These are phyloP conservation scores for Mucor irregularis DNA, from an alignment of 371 early-diverging fungal species.

Conservation along the genomic window DNA sequence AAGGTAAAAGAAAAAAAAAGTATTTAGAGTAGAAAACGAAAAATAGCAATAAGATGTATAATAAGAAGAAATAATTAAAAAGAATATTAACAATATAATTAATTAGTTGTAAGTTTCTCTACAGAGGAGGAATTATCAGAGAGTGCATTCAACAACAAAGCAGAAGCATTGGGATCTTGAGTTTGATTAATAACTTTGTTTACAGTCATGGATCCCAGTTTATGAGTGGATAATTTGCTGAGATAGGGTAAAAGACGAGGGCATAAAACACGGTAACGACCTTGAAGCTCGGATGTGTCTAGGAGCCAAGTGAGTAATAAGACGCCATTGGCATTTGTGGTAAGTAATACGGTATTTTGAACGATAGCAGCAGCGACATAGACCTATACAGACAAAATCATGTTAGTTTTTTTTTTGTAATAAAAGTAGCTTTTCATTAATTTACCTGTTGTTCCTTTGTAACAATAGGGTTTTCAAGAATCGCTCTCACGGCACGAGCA, in stretches of 20 bases:
- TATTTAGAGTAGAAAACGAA: no score
- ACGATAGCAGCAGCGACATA: slow-evolving; percentile 82
- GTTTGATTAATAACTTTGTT: slow-evolving; percentile 87
- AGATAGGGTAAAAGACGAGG: slow-evolving; percentile 81
- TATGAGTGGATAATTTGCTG: slow-evolving; percentile 78
- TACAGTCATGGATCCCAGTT: slow-evolving; percentile 79
- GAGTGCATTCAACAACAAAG: slow-evolving; percentile 22
- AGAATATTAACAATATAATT: no score
- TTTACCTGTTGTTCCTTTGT: slow-evolving; percentile 37
- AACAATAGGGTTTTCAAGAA: slow-evolving; percentile 70
- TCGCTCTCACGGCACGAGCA: slow-evolving; percentile 80
- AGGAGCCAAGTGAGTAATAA: slow-evolving; percentile 88
- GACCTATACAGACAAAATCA: slow-evolving; percentile 43
- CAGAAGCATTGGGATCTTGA: slow-evolving; percentile 67
- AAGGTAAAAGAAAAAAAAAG: no score
- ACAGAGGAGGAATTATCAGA: slow-evolving; percentile 22
- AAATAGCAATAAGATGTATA: no score
- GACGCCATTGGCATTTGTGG: slow-evolving; percentile 85
- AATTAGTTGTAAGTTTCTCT: no score
- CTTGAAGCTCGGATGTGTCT: slow-evolving; percentile 80
- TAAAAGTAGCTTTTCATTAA: not conserved
- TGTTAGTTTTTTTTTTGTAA: not conserved
- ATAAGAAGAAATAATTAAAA: no score
- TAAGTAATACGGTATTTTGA: slow-evolving; percentile 71
- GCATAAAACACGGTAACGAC: slow-evolving; percentile 76